A percentile compares a stretch with the other conserved stretches of the same genome.
phyloP scores from a whole-genome alignment of 345 rosid species.

The Hevea brasiliensis region DNA sequence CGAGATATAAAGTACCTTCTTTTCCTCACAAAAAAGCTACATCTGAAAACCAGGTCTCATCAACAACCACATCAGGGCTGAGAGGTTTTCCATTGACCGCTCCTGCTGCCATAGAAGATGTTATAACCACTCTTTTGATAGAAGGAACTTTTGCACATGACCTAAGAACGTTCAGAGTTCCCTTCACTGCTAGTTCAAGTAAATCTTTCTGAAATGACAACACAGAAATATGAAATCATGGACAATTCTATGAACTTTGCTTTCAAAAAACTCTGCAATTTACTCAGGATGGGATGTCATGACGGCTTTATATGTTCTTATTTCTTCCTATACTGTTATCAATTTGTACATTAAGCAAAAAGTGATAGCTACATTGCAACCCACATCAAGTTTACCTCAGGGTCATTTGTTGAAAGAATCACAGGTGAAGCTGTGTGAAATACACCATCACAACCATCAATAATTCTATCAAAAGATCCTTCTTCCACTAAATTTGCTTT shows the following conservation, averaged over 20 bases:
- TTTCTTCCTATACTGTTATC: too few species aligned
- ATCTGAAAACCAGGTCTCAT: conserved; percentile 30
- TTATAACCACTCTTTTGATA: conserved; percentile 19
- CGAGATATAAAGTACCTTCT: not conserved
- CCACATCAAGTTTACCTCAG: too few species aligned
- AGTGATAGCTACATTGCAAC: too few species aligned
- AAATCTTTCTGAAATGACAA: conserved; percentile 3
- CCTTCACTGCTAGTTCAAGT: conserved; percentile 15
- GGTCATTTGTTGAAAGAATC: too few species aligned
- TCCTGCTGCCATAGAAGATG: conserved; percentile 18
- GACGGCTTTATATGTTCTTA: too few species aligned
- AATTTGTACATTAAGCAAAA: too few species aligned
- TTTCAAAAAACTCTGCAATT: too few species aligned
- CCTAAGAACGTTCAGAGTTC: conserved; percentile 18
- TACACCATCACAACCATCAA: conserved; percentile 14
- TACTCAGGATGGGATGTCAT: too few species aligned
- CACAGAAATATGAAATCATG: not conserved
- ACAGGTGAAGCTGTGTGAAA: conserved; percentile 11
- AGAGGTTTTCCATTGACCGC: conserved; percentile 16
- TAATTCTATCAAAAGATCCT: conserved; percentile 10
- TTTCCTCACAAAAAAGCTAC: not conserved
- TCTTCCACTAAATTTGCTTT: conserved; percentile 10
- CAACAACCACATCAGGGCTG: conserved; percentile 15
- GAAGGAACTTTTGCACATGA: conserved; percentile 19
- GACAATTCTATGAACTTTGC: not conserved